Conservation (phyloP, 805 yeast species). For the Pichia ethanolica region DNA sequence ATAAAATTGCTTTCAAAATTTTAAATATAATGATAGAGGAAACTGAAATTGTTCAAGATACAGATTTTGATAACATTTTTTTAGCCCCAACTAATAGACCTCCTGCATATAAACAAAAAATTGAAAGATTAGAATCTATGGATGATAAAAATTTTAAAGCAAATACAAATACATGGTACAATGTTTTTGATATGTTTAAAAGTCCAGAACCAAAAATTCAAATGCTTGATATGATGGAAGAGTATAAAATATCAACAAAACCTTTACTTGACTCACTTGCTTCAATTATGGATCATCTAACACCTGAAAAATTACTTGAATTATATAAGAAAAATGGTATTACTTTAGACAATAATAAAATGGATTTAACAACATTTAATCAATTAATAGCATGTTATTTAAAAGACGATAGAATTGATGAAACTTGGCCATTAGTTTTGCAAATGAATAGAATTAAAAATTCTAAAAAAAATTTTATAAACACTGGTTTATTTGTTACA, state of each 20-base stretch:
- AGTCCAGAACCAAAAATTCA: constrained; percentile 13
- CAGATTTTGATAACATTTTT: constrained; percentile 24
- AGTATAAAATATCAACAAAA: constrained; percentile 13
- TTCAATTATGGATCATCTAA: constrained; percentile 10
- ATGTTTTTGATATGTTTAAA: constrained; percentile 16
- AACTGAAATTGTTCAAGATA: constrained; percentile 17
- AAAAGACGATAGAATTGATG: constrained; percentile 8
- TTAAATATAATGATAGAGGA: constrained; percentile 17
- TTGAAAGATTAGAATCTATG: constrained; percentile 16
- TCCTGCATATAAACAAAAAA: constrained; percentile 13
- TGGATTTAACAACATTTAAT: constrained; percentile 16
- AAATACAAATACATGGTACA: constrained; percentile 26
- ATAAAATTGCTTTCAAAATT: constrained; percentile 12
- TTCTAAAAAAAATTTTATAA: background rate
- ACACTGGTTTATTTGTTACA: constrained; percentile 6
- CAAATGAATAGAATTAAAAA: background rate
- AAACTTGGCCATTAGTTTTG: constrained; percentile 16
- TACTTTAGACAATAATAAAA: background rate
- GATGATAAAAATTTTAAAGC: constrained; percentile 10
- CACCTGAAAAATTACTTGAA: constrained; percentile 14
- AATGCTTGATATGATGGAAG: constrained; percentile 19
- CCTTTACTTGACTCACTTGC: constrained; percentile 19
- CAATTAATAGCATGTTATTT: constrained; percentile 17
- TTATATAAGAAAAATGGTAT: constrained; percentile 13
- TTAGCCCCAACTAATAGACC: constrained; percentile 13